Base-by-base conservation (phyloP, 1,139 yeast genomes). In the Candida albicans region DNA sequence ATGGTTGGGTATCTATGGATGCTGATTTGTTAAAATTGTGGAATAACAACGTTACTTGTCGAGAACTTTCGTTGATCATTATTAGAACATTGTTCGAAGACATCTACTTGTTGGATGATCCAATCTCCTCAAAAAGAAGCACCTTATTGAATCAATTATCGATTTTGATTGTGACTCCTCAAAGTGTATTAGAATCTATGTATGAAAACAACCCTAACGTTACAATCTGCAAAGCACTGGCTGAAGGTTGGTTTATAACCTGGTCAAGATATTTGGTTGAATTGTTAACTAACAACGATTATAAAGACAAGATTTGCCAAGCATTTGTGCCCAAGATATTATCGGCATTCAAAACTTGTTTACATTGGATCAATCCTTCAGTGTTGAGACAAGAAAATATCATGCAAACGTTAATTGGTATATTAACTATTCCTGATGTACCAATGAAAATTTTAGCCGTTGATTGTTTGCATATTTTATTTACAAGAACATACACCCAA, bases 1-100 rank as follows among this genome's bases (percentile, higher is more conserved):
- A 80, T 48, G 91, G 96, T n/a, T 95, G 99, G 99, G 73, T 73
- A 2, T 79, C 85, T 15, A 89, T 95, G 96, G 99, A 95, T 58
- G 67, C 75, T 11, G 84, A 84, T 52, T 71, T 93, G 37, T 77
- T 84, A 58, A 75, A 76, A 43, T 67, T 93, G 55, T 95, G 98
- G 98, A 75, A 78, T 44, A 68, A 69, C 45, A 79, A 78, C 46
- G 66, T 75, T 25, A 77, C 80, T 12, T 73, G 87, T 6, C 75
- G 96, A 49, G 96, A 90, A 57, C 68, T 95, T 40, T 75, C 93
- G 2, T 68, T 93, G 28, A 80, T 87, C 28, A 85, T 93, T 8
- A 78, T 88, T 52, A 74, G 96, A 55, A 89, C 96, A 1, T 67
- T 95, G 33, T 93, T 93, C 58, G 99, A 95, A 65, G 99, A 95